Evolutionary conservation across 176 grass and related monocot species (phyloP).

Genomic region (Triticum urartu): DNA sequence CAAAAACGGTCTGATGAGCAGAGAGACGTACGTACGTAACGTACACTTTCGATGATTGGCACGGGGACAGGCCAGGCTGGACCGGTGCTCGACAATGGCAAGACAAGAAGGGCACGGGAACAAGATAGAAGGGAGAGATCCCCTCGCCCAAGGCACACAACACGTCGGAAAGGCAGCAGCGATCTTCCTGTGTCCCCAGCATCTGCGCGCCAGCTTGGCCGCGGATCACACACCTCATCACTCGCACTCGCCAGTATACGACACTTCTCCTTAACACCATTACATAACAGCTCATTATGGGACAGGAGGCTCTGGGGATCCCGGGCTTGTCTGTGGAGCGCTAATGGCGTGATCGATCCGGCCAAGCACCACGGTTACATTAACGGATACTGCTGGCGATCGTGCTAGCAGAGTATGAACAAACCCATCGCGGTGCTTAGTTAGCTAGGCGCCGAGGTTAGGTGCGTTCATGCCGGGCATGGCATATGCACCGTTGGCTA

Average conservation of each 20-base stretch:
- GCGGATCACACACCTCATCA: not conserved
- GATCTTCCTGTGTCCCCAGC: not conserved
- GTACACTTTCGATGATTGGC: not conserved
- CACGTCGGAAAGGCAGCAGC: not conserved
- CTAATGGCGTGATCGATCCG: not conserved
- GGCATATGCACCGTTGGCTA: not conserved
- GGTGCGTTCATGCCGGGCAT: not conserved
- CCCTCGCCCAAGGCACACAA: not conserved
- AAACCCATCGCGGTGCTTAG: not conserved
- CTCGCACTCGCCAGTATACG: too few species aligned
- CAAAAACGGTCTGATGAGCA: not conserved
- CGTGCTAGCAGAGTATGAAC: not conserved
- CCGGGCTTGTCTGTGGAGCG: not conserved
- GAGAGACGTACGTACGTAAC: not conserved
- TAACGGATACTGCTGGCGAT: slow-evolving; percentile 8
- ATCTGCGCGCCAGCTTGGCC: slow-evolving; percentile 1
- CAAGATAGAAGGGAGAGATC: not conserved
- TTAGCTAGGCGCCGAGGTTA: not conserved
- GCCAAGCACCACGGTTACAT: not conserved
- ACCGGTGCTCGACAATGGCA: not conserved
- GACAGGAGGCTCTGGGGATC: not conserved
- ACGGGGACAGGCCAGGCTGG: not conserved
- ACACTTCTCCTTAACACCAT: not conserved
- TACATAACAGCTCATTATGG: not conserved
- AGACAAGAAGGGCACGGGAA: not conserved